Base-by-base conservation (phyloP, 129 eudicot species). In the Artemisia annua region DNA sequence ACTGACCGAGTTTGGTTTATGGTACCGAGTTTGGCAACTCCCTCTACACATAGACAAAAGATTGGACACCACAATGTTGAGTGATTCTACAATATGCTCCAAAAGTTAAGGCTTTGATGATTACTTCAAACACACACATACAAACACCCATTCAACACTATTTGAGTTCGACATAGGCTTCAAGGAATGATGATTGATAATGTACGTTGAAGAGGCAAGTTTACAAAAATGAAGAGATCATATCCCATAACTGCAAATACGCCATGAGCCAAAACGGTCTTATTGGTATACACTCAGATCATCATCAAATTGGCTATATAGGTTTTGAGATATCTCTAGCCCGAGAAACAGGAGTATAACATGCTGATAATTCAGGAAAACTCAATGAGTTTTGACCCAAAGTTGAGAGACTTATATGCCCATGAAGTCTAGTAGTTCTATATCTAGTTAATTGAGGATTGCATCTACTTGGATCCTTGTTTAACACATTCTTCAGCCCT, bases 401-500 rank as follows among this genome's bases (percentile, higher is more conserved):
- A 46, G 76, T 20, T 71, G 15, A 11, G 17, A 73, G 24, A 72
- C 28, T 48, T 9, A 28, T 16, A 73, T 20, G 24, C 48, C 68
- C 59, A 24, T 4, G 59, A 63, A 19, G 10, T 48, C 20, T 17
- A 13, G 46, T 16, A 2, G 48, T 14, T 73, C 57, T 72, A 46
- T 19, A 22, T 72, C 48, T 72, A 48, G 69, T 11, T 14, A 10
- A 11, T 55, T 48, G 28, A 52, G 15, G 3, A 35, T 3, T 43
- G 26, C 16, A 32, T 30, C 72, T 81, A 85, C 62, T 67, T 71
- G 1, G 83, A 80, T 58, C 85, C 76, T 11, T 73, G 92, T 78
- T 70, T 84, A 11, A 73, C 96, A 80, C 73, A 84, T 69, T 89
- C 96, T 73, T 89, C 96, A 24, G 84, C 92, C 52, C 92, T 83